phyloP scores from a whole-genome alignment of 306 rosid species.

The Lathyrus aphaca region DNA sequence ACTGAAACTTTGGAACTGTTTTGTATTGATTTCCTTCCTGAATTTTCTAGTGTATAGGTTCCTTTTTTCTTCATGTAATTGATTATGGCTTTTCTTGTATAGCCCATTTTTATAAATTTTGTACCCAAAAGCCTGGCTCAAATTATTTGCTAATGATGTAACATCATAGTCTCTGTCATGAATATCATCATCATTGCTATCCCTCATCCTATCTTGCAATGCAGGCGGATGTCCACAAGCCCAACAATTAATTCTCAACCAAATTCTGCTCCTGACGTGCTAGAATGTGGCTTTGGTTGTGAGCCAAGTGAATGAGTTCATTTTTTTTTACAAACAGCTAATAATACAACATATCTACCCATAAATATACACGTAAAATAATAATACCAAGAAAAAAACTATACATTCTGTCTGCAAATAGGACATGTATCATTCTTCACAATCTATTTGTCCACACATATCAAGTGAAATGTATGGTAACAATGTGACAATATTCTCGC shows the following conservation, averaged over 20 bases:
- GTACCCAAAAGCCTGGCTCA: constrained; percentile 86
- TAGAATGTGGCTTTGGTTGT: constrained; percentile 59
- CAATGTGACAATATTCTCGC: constrained; percentile 69
- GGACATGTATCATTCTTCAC: constrained; percentile 73
- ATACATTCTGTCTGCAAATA: too few species aligned
- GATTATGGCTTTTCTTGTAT: too few species aligned
- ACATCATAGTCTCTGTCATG: constrained; percentile 93
- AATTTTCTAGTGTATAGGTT: too few species aligned
- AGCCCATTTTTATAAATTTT: constrained; percentile 86
- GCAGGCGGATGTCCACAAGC: constrained; percentile 97
- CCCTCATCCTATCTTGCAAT: constrained; percentile 92
- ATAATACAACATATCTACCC: too few species aligned
- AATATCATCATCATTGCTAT: constrained; percentile 90
- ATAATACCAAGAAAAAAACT: too few species aligned
- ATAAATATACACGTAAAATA: too few species aligned
- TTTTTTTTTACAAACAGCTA: too few species aligned
- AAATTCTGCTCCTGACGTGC: constrained; percentile 75
- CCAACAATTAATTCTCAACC: constrained; percentile 86
- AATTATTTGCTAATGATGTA: constrained; percentile 83
- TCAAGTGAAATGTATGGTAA: constrained; percentile 71
- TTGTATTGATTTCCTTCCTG: too few species aligned
- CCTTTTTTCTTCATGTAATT: too few species aligned
- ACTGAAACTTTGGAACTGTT: too few species aligned
- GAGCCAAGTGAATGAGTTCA: constrained; percentile 73
- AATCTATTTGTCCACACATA: constrained; percentile 82